Conservation (phyloP, 106 monocot species). For the Agapanthus africanus region DNA sequence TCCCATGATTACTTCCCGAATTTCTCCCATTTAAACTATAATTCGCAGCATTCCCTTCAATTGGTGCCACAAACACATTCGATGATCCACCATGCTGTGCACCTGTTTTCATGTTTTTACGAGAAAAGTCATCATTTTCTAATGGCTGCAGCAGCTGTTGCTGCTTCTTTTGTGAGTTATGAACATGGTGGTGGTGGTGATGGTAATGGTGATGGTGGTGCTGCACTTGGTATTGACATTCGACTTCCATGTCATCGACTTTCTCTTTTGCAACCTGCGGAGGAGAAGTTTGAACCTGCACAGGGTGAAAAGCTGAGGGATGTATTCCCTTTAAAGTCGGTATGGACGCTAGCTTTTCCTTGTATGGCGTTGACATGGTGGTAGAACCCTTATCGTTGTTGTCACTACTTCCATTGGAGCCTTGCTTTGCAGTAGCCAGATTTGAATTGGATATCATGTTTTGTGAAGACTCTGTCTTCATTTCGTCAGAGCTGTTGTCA, state of each 20-base stretch:
- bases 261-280: conserved; percentile 29
- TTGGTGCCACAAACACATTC: conserved; percentile 26
- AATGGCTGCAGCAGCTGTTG: conserved; percentile 28
- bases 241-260: conserved; percentile 21
- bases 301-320: conserved; percentile 47
- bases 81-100: conserved; percentile 41
- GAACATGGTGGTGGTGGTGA: conserved; percentile 58
- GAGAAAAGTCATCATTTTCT: conserved; percentile 34
- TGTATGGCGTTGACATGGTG: conserved; percentile 28
- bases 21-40: conserved; percentile 56
- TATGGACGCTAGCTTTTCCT: conserved; percentile 30
- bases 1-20: conserved; percentile 61
- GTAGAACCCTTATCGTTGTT: conserved; percentile 73
- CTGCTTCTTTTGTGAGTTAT: conserved; percentile 25
- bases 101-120: conserved; percentile 18
- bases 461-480: conserved; percentile 35
- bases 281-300: conserved; percentile 24
- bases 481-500: conserved; percentile 46
- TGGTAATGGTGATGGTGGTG: conserved; percentile 66
- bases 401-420: conserved; percentile 56
- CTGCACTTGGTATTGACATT: conserved; percentile 44
- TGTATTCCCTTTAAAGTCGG: conserved; percentile 20
- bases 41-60: conserved; percentile 54
- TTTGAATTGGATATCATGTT: conserved; percentile 35
- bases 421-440: conserved; percentile 38